phyloP scores from a whole-genome alignment of 2,329 filamentous ascomycete genomes.

The Pseudogymnoascus sp. region DNA sequence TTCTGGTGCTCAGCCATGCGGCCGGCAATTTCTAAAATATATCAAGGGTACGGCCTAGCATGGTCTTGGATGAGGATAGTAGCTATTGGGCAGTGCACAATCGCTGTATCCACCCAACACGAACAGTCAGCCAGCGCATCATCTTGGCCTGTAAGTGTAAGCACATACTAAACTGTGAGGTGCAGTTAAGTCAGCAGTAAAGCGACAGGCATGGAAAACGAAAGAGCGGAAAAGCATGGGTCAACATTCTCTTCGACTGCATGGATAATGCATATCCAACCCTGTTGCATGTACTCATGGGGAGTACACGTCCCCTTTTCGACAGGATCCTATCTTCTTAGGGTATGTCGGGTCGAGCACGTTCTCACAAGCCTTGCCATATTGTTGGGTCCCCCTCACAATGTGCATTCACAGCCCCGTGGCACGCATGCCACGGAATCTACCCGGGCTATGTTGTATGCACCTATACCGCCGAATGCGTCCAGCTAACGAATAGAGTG shows the following conservation, averaged over 20 bases:
- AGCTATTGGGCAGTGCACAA: neutral
- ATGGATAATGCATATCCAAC: neutral
- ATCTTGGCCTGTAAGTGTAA: neutral
- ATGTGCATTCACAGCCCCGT: neutral
- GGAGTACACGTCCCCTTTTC: neutral
- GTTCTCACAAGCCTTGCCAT: neutral
- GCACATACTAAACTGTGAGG: constrained; percentile 6
- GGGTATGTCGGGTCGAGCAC: neutral
- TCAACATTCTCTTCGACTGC: neutral
- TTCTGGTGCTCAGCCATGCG: neutral
- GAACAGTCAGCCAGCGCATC: constrained; percentile 5
- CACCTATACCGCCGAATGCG: neutral
- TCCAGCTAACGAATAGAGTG: neutral
- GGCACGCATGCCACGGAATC: neutral
- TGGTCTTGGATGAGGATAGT: neutral
- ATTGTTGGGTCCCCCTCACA: neutral
- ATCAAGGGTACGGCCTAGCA: neutral
- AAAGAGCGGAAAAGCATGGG: neutral
- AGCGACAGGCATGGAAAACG: neutral
- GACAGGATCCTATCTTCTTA: neutral
- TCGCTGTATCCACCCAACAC: neutral
- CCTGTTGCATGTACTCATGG: neutral
- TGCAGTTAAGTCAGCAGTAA: neutral
- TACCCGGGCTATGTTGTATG: neutral
- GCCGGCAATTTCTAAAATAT: neutral